Base-by-base conservation (phyloP, 2,329 filamentous ascomycete species). In the Remersonia thermophila region DNA sequence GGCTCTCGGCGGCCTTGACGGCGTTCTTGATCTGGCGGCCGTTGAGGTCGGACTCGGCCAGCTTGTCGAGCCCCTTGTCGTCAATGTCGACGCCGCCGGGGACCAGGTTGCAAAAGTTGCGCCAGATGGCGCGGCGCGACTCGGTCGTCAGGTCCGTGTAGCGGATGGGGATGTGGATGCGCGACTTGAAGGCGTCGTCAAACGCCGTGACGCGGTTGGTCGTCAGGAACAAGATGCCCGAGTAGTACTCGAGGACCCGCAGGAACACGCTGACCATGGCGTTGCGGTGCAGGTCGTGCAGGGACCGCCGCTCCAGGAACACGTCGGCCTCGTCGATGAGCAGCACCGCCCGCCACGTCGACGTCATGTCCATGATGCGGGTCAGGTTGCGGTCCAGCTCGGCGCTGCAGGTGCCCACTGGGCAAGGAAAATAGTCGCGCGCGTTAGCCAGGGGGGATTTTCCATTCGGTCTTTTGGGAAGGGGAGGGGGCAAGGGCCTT, bases 11-110 rank as follows among this genome's bases (percentile, higher is more conserved):
- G 8, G 51, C 51, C 30, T 49, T 47, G 30, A 53, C 35, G 10
- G 46, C 47, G 27, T 61, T 61, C 46, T 60, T 59, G 32, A 62
- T 61, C 49, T 62, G 58, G 11, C 57, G 45, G 5, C 58, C 59
- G 32, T 62, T 61, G 39, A 62, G 47, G 30, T 59, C 50, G 35
- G 55, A 47, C 23, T 45, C 43, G 6, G 56, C 54, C 29, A 62
- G 44, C 29, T 53, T 48, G 9, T 41, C 27, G 5, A 51, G 31
- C 8, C 44, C 49, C 16, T 38, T 36, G 26, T 51, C 45, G 30
- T 49, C 41, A 16, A 49, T 40, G 3, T 47, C 47, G 1, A 47
- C 49, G 20, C 42, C 45, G 13, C 45, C 42, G 15, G 55, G 45
- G 2, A 49, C 47, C 37, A 37, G 41, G 10, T 16, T 12, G 35